Evolutionary conservation across 2,329 filamentous ascomycete genomes (phyloP), one percentile per base, ranked within the genome.

Genomic region (Beauveria brongniartii): DNA sequence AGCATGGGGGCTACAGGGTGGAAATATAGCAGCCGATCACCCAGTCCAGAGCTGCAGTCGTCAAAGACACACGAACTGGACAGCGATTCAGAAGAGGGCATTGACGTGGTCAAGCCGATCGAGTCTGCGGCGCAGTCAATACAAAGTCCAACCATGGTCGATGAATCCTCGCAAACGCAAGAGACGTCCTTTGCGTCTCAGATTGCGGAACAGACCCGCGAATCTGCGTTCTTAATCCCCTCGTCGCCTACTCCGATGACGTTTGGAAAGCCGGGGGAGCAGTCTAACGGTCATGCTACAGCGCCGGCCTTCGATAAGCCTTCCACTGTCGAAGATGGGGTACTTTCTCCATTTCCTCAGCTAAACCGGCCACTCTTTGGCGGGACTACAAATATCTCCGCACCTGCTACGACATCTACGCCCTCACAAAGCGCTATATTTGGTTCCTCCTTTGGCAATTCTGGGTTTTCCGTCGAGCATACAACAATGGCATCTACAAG

Each of bases 11-110:
- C 85, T 67, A 82, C 79, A 34, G 78, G 83, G 30, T 97, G 93
- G 93, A 86, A 82, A 64, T 89, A 92, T 67, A 80, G 80, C 24
- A 89, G 87, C 68, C 82, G 84, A 61, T 88, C 89, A 1, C 86
- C 85, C 8, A 92, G 87, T 57, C 89, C 90, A 3, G 82, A 88
- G 68, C 80, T 78, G 40, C 74, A 80, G 46, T 79, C 78, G 52
- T 71, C 77, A 28, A 16, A 65, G 51, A 47, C 63, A 44, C 63
- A 71, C 6, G 60, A 63, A 24, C 63, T 63, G 1, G 68, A 70
- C 12, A 67, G 70, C 10, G 64, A 66, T 57, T 44, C 41, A 24
- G 47, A 62, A 14, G 61, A 47, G 14, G 51, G 55, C 9, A 30
- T 34, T 14, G 59, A 62, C n/a, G 55, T 63, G 2, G 20, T 9